These are phyloP conservation scores for Microbotryum silenes-acaulis DNA, from an alignment of 1,284 basidiomycete genomes.

Conservation along the genomic window DNA sequence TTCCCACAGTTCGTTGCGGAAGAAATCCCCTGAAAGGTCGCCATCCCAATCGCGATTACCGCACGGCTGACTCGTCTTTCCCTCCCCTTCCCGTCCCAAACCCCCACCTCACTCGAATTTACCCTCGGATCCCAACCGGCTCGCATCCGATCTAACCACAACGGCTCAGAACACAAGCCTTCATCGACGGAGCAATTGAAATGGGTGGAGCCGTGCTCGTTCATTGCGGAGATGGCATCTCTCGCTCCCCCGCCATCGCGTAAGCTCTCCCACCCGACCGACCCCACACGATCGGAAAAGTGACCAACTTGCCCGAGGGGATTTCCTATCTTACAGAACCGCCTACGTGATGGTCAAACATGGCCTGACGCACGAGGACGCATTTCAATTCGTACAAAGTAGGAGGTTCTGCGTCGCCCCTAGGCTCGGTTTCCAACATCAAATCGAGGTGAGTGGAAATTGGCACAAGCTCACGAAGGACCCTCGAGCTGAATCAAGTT, in stretches of 20 bases:
- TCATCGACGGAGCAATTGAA: slow-evolving; percentile 30
- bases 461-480: background rate
- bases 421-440: slow-evolving; percentile 34
- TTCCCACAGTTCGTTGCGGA: slow-evolving; percentile 29
- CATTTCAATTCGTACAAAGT: slow-evolving; percentile 35
- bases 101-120: background rate
- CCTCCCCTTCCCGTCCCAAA: too few species aligned
- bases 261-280: slow-evolving; percentile 3
- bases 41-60: too few species aligned
- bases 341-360: slow-evolving; percentile 37
- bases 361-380: slow-evolving; percentile 30
- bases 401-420: slow-evolving; percentile 37
- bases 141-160: background rate
- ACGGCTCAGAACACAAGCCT: slow-evolving; percentile 20
- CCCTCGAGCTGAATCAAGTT: too few species aligned
- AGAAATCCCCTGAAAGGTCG: too few species aligned
- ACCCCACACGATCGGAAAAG: background rate
- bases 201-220: slow-evolving; percentile 31
- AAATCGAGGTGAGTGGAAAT: slow-evolving; percentile 26
- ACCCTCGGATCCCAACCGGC: too few species aligned
- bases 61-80: too few species aligned
- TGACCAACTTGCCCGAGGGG: too few species aligned
- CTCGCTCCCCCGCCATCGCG: slow-evolving; percentile 37
- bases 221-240: slow-evolving; percentile 37
- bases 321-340: slow-evolving; percentile 9